Base-by-base conservation (phyloP, 2,329 filamentous ascomycete species). In the Myriosclerotinia curreyana region DNA sequence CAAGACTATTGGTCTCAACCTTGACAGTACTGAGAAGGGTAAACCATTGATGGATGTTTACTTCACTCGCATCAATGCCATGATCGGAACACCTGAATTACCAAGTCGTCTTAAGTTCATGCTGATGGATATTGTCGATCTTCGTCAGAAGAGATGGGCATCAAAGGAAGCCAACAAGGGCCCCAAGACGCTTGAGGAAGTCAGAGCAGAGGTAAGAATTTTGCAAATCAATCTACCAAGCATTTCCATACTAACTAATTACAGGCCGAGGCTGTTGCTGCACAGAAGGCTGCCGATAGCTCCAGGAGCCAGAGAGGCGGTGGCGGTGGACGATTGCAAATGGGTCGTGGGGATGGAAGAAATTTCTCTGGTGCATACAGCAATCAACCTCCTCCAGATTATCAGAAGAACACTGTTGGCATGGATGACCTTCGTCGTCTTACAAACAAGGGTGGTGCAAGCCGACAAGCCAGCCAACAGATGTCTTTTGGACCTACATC, bases 131-230 rank as follows among this genome's bases (percentile, higher is more conserved):
- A 85, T 96, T 63, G 76, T 96, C 64, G 95, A 99, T 76, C 82
- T 99, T 69, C 88, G 95, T 70, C 86, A 78, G 74, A 80, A 82
- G 60, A 82, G 84, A 75, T 99, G 95, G 95, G 78, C 83, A 66
- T 92, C 91, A 64, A 97, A 96, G 82, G 92, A 96, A 75, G 80
- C 81, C 62, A 90, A 93, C 79, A 98, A 98, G 82, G 95, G 95
- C 46, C 95, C 95, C 65, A 97, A 97, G 87, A 99, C 95, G 11
- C 89, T 99, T 61, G 87, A 92, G 5, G 91, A 98, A 79, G 91
- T 99, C 70, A 91, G 92, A 75, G 89, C 88, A 70, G 89, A 92
- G 78, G 86, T 87, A 79, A 73, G 82, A 77, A 54, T 64, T 64
- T 48, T 2, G 60, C 53, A 34, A 17, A 54, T n/a, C 28, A 31